These are phyloP conservation scores for Penicillium goetzii DNA, from an alignment of 495 filamentous ascomycete species.

Conservation along the genomic window DNA sequence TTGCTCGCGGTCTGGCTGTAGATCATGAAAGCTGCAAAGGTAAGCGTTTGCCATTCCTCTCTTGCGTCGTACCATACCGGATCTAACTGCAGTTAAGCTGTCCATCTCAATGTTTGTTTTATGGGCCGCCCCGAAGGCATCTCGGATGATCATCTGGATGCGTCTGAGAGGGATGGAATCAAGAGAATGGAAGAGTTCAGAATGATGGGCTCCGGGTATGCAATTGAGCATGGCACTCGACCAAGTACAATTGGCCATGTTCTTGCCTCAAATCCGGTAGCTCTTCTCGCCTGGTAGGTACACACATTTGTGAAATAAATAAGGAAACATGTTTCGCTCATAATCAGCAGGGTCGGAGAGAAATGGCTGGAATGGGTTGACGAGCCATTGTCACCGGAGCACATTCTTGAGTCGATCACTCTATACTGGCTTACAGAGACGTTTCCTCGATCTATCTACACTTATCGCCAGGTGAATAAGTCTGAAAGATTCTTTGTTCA, in stretches of 20 bases:
- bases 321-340: background rate
- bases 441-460: constrained; percentile 61
- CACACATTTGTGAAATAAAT: background rate
- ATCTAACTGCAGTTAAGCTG: constrained; percentile 31
- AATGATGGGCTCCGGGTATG: constrained; percentile 54
- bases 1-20: constrained; percentile 50
- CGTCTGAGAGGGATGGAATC: constrained; percentile 40
- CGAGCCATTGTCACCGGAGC: constrained; percentile 50
- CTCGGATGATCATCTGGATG: constrained; percentile 47
- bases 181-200: constrained; percentile 40
- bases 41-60: constrained; percentile 20
- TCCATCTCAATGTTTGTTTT: constrained; percentile 43
- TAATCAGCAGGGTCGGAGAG: constrained; percentile 59
- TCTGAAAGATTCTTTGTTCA: background rate
- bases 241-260: constrained; percentile 65
- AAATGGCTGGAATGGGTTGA: constrained; percentile 70
- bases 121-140: constrained; percentile 63
- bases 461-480: constrained; percentile 49
- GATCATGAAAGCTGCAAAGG: constrained; percentile 50
- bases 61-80: background rate
- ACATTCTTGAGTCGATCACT: constrained; percentile 59
- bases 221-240: constrained; percentile 59
- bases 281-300: constrained; percentile 65
- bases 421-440: constrained; percentile 70
- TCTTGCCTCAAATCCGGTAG: constrained; percentile 60